Base-by-base conservation (phyloP, 768 basidiomycete genomes). In the Termitomyces bulborhizus region DNA sequence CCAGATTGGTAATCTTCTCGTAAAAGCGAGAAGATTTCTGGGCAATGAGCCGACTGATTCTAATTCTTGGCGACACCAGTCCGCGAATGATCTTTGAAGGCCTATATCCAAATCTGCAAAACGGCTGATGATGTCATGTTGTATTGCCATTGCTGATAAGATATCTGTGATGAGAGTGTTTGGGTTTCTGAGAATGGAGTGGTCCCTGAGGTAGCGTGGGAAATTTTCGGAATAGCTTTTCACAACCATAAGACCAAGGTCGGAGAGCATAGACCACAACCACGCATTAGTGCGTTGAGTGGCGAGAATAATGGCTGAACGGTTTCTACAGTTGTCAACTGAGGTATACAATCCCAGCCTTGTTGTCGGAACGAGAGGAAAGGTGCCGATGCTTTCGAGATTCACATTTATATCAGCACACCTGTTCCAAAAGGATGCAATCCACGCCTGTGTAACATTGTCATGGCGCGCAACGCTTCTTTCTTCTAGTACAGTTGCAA, bases 321-420 rank as follows among this genome's bases (percentile, higher is more conserved):
- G 60, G 9, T 65, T 55, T 47, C 50, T 62, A 51, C 72, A 71
- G 37, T 67, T 59, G 2, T 57, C 36, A 13, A 75, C 53, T 3
- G 73, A 74, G n/a, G 70, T 65, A 34, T 69, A 75, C 6, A 57
- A 45, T 9, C 62, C 61, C 0, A 53, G 39, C 4, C 32, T 56
- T 31, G 55, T 59, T 3, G 71, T 73, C 9, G 68, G 70, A 0
- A 77, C 70, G 13, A 77, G 60, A 1, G 72, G 71, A 52, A 71
- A 73, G 7, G 50, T 43, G 2, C 54, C 49, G 11, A 71, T 63
- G 4, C 67, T 60, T 1, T 51, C 31, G 4, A 52, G 1, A 16
- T 42, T 12, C 13, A 57, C 37, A 6, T 50, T 44, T 15, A 63
- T 50, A 63, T 41, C 55, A 39, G 36, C 9, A 34, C 42, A 60